A percentile compares a stretch with the other conserved stretches of the same genome.
These are phyloP conservation scores for Heracleum sosnowskyi DNA, from an alignment of 129 eudicot species.

Conservation along the genomic window DNA sequence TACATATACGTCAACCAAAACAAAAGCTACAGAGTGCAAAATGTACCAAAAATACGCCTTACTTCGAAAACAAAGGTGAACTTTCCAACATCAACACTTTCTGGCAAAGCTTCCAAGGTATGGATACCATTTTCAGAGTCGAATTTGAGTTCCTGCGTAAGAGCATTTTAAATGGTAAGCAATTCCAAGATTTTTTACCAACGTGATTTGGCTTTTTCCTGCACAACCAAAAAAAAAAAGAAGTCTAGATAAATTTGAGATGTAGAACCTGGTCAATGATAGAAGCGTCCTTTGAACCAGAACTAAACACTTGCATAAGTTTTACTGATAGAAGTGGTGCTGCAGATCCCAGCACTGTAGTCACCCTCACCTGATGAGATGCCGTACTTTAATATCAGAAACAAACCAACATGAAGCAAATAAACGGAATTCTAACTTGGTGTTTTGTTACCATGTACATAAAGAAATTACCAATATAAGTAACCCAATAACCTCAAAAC, in stretches of 20 bases:
- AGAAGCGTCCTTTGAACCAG: conserved; percentile 74
- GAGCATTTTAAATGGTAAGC: conserved; percentile 18
- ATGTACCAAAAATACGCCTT: conserved; percentile 8
- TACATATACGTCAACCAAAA: conserved; percentile 9
- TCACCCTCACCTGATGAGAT: conserved; percentile 55
- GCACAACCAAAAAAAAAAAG: neutral
- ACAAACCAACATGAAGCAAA: neutral
- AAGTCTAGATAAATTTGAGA: conserved; percentile 1
- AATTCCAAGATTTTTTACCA: neutral
- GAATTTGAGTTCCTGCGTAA: conserved; percentile 63
- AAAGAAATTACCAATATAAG: neutral
- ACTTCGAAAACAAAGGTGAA: conserved; percentile 80
- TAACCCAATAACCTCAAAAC: neutral
- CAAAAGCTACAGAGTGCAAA: conserved; percentile 8
- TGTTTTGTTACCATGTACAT: neutral
- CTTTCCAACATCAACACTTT: conserved; percentile 65
- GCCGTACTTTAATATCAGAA: neutral
- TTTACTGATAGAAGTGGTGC: conserved; percentile 72
- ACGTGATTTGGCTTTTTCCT: neutral
- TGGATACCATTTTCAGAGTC: conserved; percentile 52
- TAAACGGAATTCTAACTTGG: neutral
- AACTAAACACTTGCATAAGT: conserved; percentile 59
- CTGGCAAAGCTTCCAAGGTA: conserved; percentile 65
- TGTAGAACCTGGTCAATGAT: conserved; percentile 58
- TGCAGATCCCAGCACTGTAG: conserved; percentile 61